phyloP scores from a whole-genome alignment of 441 rosid genomes.

The Capsella rubella region DNA sequence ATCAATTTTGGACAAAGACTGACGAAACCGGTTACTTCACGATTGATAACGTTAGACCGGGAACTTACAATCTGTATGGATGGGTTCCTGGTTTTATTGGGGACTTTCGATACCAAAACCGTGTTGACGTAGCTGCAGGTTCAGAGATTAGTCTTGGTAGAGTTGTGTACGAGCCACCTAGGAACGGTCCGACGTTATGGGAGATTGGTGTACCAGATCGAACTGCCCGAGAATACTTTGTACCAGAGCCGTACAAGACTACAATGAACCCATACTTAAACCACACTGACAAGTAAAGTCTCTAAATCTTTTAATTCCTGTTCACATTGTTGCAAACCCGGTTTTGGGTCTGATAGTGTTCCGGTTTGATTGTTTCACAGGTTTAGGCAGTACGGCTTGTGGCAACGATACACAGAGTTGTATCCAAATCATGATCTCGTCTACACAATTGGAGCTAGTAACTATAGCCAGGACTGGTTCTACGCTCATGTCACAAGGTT shows the following conservation, averaged over 20 bases:
- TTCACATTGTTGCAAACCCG: conserved; percentile 1
- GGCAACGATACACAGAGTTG: conserved; percentile 44
- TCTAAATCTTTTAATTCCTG: not conserved
- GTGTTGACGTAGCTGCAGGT: conserved; percentile 26
- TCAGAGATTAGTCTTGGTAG: conserved; percentile 42
- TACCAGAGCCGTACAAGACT: conserved; percentile 61
- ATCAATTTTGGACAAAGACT: conserved; percentile 63
- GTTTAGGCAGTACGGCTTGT: conserved; percentile 47
- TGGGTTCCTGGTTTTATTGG: conserved; percentile 69
- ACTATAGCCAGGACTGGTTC: conserved; percentile 45
- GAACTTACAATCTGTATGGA: conserved; percentile 57
- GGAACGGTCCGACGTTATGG: conserved; percentile 77
- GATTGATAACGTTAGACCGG: conserved; percentile 53
- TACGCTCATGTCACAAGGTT: conserved; percentile 50
- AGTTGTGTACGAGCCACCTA: conserved; percentile 58
- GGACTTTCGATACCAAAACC: conserved; percentile 42
- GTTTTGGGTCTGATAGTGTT: conserved; percentile 16
- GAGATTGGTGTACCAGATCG: conserved; percentile 78
- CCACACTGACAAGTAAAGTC: conserved; percentile 49
- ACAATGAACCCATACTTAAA: conserved; percentile 44
- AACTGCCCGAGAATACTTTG: conserved; percentile 59
- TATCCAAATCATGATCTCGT: conserved; percentile 39
- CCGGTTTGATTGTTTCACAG: conserved; percentile 25
- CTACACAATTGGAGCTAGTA: conserved; percentile 43
- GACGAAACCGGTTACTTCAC: conserved; percentile 58